A percentile compares a stretch with the other conserved stretches of the same genome.
phyloP scores from a whole-genome alignment of 345 rosid genomes.

The Camelina hispida region DNA sequence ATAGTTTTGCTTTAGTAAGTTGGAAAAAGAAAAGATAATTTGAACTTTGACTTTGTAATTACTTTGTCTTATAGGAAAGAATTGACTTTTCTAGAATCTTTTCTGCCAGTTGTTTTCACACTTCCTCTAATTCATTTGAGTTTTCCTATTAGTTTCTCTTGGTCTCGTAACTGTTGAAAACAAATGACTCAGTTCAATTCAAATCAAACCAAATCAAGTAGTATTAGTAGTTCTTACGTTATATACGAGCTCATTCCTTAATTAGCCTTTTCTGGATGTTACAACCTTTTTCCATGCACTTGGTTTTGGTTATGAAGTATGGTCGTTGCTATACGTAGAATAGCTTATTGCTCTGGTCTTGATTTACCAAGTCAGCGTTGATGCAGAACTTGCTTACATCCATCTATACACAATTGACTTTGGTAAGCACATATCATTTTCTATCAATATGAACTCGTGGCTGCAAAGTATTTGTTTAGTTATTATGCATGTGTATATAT shows the following conservation, averaged over 20 bases:
- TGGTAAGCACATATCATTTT: background rate
- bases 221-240: background rate
- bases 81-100: background rate
- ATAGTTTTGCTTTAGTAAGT: background rate
- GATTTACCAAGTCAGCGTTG: slow-evolving; percentile 12
- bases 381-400: slow-evolving; percentile 22
- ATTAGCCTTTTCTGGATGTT: background rate
- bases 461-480: background rate
- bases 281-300: background rate
- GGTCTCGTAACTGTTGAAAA: background rate
- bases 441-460: background rate
- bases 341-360: slow-evolving; percentile 9
- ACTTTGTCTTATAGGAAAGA: background rate
- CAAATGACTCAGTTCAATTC: background rate
- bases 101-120: slow-evolving; percentile 4
- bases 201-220: background rate
- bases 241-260: background rate
- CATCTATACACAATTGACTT: slow-evolving; percentile 15
- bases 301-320: background rate
- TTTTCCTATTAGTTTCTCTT: background rate
- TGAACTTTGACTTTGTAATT: background rate
- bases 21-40: background rate
- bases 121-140: background rate
- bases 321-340: background rate
- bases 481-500: background rate